Evolutionary conservation across 305 asterid genomes (phyloP).

Genomic region (Fraxinus angustifolia): DNA sequence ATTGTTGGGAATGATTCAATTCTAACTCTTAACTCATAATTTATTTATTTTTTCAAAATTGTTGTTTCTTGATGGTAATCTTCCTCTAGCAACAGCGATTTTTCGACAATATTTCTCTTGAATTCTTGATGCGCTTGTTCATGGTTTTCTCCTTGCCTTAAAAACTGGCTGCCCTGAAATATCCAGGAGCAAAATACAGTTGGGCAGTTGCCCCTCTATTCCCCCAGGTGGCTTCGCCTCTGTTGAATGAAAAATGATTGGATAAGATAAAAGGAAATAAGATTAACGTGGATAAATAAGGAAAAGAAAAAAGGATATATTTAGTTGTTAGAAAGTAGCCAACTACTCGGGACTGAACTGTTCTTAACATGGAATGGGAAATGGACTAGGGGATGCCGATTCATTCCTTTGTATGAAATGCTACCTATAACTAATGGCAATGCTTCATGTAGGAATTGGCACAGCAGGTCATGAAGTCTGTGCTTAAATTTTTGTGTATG

Average conservation of each 20-base stretch:
- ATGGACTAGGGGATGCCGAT: not conserved
- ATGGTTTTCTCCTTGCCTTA: not conserved
- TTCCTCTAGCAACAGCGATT: not conserved
- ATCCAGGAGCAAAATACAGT: not conserved
- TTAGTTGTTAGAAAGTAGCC: too few species aligned
- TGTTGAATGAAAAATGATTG: not conserved
- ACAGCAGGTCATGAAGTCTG: not conserved
- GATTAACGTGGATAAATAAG: not conserved
- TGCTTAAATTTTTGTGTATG: not conserved
- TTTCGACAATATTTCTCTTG: not conserved
- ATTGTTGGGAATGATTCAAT: not conserved
- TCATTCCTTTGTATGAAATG: not conserved
- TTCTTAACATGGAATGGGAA: not conserved
- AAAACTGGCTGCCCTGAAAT: not conserved
- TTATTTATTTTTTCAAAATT: not conserved
- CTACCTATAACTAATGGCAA: not conserved
- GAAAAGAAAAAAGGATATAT: not conserved
- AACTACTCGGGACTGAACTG: not conserved
- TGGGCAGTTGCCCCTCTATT: not conserved
- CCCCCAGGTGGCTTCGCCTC: not conserved
- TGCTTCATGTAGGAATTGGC: not conserved
- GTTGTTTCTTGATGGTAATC: not conserved
- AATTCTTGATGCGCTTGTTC: not conserved
- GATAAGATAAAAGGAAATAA: not conserved
- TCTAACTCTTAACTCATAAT: not conserved